phyloP scores from a whole-genome alignment of 202 grass and related monocot species.

The Zoysia matrella region DNA sequence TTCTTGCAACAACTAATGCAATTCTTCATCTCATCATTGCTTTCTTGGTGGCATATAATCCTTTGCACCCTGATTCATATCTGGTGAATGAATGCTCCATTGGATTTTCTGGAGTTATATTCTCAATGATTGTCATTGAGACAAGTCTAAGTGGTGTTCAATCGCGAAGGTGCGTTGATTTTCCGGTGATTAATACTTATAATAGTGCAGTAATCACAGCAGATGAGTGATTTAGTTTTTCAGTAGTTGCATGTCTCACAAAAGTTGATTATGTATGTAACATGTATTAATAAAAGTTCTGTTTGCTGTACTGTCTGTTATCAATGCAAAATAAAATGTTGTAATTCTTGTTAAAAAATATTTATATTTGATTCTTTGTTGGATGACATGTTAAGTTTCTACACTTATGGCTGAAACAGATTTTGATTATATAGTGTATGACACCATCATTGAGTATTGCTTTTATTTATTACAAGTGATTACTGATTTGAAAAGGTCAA shows the following conservation, averaged over 20 bases:
- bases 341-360: neutral
- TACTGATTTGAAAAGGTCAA: neutral
- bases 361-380: slow-evolving; percentile 21
- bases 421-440: slow-evolving; percentile 4
- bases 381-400: neutral
- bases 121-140: slow-evolving; percentile 98
- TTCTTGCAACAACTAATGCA: slow-evolving; percentile 90
- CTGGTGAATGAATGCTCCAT: slow-evolving; percentile 90
- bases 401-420: neutral
- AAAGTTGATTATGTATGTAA: neutral
- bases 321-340: slow-evolving; percentile 20
- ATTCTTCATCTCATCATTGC: slow-evolving; percentile 88
- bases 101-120: slow-evolving; percentile 97
- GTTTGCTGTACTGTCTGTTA: neutral
- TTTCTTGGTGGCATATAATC: slow-evolving; percentile 79
- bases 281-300: neutral
- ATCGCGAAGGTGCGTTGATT: slow-evolving; percentile 73
- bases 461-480: slow-evolving; percentile 1
- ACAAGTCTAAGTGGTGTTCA: slow-evolving; percentile 89
- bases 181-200: neutral
- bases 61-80: slow-evolving; percentile 49
- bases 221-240: slow-evolving; percentile 15
- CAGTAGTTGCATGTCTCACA: neutral
- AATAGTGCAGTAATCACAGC: slow-evolving; percentile 13
- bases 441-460: neutral